Percentiles rank a stretch among this genome's conserved stretches.
These are phyloP conservation scores for Scedosporium boydii DNA, from an alignment of 2,329 filamentous ascomycete genomes.

Conservation along the genomic window DNA sequence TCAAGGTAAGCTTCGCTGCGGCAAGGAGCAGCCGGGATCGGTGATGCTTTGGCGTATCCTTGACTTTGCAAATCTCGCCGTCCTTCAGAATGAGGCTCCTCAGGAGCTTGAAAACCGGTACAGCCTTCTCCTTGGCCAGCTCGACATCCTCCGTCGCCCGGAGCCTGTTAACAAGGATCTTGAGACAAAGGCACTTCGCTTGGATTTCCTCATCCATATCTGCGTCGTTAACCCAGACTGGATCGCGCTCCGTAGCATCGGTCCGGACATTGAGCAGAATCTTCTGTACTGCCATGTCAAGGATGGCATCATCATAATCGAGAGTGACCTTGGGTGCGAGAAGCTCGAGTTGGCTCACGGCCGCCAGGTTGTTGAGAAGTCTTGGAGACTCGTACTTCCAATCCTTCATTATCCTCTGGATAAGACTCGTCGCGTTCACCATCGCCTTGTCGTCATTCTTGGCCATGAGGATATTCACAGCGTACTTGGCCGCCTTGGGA, in stretches of 20 bases:
- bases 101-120: constrained; percentile 68
- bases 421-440: constrained; percentile 74
- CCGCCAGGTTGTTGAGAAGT: constrained; percentile 66
- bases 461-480: constrained; percentile 79
- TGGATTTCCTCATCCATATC: constrained; percentile 70
- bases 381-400: constrained; percentile 64
- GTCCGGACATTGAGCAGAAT: constrained; percentile 63
- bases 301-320: constrained; percentile 65
- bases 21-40: constrained; percentile 71
- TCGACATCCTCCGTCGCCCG: constrained; percentile 47
- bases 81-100: constrained; percentile 64
- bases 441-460: constrained; percentile 63
- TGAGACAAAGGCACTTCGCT: constrained; percentile 76
- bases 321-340: constrained; percentile 63
- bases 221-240: constrained; percentile 58
- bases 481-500: constrained; percentile 81
- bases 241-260: constrained; percentile 45
- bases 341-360: constrained; percentile 66
- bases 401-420: constrained; percentile 64
- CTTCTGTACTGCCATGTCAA: constrained; percentile 66
- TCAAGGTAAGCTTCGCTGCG: constrained; percentile 72
- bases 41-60: constrained; percentile 68
- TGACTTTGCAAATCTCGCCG: constrained; percentile 70
- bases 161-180: constrained; percentile 77
- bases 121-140: constrained; percentile 48